A percentile compares a stretch with the other conserved stretches of the same genome.
Evolutionary conservation across 805 yeast species (phyloP).

Genomic region (Grigorovia jiainica): DNA sequence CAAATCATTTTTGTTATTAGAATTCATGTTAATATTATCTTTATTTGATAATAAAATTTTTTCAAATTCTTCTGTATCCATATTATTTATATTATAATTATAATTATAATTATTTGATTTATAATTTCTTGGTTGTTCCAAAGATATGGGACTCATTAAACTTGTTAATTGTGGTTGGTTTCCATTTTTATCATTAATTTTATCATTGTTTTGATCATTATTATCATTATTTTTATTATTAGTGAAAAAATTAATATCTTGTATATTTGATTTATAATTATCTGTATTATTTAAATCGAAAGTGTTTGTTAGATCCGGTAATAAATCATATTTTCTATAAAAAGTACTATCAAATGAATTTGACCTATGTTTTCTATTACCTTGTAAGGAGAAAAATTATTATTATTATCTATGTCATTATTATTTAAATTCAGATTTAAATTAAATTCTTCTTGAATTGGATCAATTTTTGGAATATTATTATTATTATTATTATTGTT

Average conservation of each 20-base stretch:
- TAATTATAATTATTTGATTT: no score
- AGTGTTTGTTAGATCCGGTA: slow-evolving; percentile 8
- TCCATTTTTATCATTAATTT: background rate
- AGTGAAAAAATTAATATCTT: background rate
- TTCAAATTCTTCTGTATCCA: background rate
- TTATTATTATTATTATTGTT: slow-evolving; percentile 23
- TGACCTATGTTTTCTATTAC: slow-evolving; percentile 10
- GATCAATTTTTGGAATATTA: slow-evolving; percentile 2
- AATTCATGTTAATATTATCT: background rate
- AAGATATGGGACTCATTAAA: slow-evolving; percentile 11
- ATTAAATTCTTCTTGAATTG: background rate
- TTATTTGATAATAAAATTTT: background rate
- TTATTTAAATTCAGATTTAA: background rate
- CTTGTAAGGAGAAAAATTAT: background rate
- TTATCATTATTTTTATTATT: background rate
- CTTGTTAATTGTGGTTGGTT: background rate
- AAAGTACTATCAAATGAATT: slow-evolving; percentile 20
- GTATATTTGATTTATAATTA: background rate
- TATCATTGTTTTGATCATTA: background rate
- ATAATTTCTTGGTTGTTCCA: slow-evolving; percentile 2
- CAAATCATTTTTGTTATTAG: background rate
- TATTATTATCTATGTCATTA: background rate
- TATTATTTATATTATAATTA: no score
- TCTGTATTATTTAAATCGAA: no score
- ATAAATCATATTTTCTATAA: slow-evolving; percentile 19